Evolutionary conservation across 148 eudicot genomes (phyloP).

Genomic region (Silene latifolia): DNA sequence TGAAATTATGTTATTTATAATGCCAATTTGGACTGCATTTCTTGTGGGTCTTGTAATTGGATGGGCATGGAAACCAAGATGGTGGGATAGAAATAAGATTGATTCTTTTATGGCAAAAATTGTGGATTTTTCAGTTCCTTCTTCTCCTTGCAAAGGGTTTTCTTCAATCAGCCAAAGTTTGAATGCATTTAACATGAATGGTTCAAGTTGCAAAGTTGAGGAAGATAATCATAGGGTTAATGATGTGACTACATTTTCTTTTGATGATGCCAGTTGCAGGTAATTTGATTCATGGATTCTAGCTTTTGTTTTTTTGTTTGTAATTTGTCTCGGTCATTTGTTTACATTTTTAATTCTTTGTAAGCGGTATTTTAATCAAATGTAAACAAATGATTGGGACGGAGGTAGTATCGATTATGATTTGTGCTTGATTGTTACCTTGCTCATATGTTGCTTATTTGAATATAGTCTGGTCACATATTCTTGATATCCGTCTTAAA

Average conservation of each 20-base stretch:
- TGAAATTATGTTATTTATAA: slow-evolving; percentile 44
- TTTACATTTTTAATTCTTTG: too few relatives aligned
- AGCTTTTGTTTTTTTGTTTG: too few relatives aligned
- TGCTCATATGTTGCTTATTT: too few relatives aligned
- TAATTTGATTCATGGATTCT: slow-evolving; percentile 18
- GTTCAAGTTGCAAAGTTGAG: slow-evolving; percentile 29
- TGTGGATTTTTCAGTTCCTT: slow-evolving; percentile 37
- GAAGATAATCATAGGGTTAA: slow-evolving; percentile 26
- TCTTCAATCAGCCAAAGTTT: slow-evolving; percentile 33
- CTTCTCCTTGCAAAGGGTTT: slow-evolving; percentile 34
- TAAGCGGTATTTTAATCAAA: neutral
- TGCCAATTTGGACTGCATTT: slow-evolving; percentile 80
- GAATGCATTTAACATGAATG: slow-evolving; percentile 31
- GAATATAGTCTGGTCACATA: too few relatives aligned
- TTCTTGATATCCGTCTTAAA: too few relatives aligned
- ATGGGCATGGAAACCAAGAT: slow-evolving; percentile 89
- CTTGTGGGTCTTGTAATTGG: slow-evolving; percentile 72
- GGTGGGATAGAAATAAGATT: slow-evolving; percentile 58
- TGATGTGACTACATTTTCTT: slow-evolving; percentile 22
- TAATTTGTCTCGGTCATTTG: too few relatives aligned
- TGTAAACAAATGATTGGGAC: neutral
- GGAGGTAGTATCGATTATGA: too few relatives aligned
- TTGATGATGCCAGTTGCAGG: slow-evolving; percentile 43
- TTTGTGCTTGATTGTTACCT: too few relatives aligned
- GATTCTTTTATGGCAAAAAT: slow-evolving; percentile 37